Evolutionary conservation across 768 basidiomycete species (phyloP).

Genomic region (Amyloporia xantha): DNA sequence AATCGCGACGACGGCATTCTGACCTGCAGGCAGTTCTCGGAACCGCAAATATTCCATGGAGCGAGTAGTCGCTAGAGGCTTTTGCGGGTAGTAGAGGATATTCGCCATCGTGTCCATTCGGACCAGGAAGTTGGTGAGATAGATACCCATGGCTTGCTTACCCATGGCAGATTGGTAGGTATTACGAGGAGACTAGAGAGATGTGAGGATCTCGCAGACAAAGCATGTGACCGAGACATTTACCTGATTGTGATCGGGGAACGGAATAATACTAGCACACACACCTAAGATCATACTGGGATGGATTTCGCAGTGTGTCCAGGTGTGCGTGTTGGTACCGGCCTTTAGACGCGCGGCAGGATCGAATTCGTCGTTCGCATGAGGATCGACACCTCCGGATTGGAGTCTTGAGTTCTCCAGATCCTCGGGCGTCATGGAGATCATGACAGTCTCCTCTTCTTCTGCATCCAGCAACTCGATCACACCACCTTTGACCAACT

Average conservation of each 20-base stretch:
- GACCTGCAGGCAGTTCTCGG: slow-evolving; percentile 97
- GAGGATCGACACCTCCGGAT: slow-evolving; percentile 50
- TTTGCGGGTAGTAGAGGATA: slow-evolving; percentile 98
- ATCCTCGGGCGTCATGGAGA: slow-evolving; percentile 97
- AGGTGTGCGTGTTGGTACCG: slow-evolving; percentile 78
- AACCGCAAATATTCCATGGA: slow-evolving; percentile 99
- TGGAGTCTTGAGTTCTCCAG: slow-evolving; percentile 76
- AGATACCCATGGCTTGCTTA: slow-evolving; percentile 99
- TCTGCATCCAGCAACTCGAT: slow-evolving; percentile 96
- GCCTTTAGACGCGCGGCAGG: slow-evolving; percentile 86
- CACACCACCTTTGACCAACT: slow-evolving; percentile 79
- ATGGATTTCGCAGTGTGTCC: slow-evolving; percentile 99
- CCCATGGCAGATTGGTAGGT: slow-evolving; percentile 99
- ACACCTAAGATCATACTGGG: slow-evolving; percentile 99
- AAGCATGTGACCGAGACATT: slow-evolving; percentile 21
- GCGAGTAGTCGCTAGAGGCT: slow-evolving; percentile 95
- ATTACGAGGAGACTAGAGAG: slow-evolving; percentile 88
- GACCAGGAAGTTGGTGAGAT: slow-evolving; percentile 95
- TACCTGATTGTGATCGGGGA: slow-evolving; percentile 99
- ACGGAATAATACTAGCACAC: slow-evolving; percentile 97
- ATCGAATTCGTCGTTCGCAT: slow-evolving; percentile 71
- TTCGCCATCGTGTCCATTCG: slow-evolving; percentile 99
- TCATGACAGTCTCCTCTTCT: slow-evolving; percentile 99
- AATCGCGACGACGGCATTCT: slow-evolving; percentile 98
- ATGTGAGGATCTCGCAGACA: slow-evolving; percentile 6